Conservation (phyloP, 805 yeast species). For the Pichia insulana region DNA sequence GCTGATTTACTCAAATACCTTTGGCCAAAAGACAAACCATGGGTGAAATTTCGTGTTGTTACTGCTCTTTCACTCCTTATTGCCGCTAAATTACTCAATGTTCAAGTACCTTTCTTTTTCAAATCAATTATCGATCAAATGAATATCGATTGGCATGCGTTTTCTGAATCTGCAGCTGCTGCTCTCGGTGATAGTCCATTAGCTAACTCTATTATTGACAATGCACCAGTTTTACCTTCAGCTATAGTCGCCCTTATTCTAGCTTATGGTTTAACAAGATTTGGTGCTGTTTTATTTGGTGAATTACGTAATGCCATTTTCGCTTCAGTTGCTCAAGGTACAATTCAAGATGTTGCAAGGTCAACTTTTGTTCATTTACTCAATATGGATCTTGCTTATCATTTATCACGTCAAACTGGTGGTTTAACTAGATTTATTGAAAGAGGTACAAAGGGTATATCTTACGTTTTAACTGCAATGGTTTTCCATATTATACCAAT, state of each 20-base stretch:
- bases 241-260: slow-evolving; percentile 60
- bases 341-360: slow-evolving; percentile 81
- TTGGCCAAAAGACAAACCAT: slow-evolving; percentile 70
- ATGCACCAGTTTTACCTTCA: slow-evolving; percentile 35
- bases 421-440: slow-evolving; percentile 95
- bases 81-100: slow-evolving; percentile 77
- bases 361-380: slow-evolving; percentile 81
- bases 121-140: slow-evolving; percentile 81
- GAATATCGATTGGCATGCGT: slow-evolving; percentile 79
- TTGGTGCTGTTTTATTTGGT: slow-evolving; percentile 91
- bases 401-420: slow-evolving; percentile 87
- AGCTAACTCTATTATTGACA: slow-evolving; percentile 7
- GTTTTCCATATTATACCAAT: slow-evolving; percentile 96
- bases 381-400: slow-evolving; percentile 82
- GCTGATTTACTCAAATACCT: slow-evolving; percentile 57
- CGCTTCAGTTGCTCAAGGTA: slow-evolving; percentile 91
- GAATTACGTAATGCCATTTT: slow-evolving; percentile 92
- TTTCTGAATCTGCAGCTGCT: slow-evolving; percentile 37
- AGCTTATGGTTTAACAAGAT: slow-evolving; percentile 89
- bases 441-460: slow-evolving; percentile 95
- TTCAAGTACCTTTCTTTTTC: slow-evolving; percentile 93
- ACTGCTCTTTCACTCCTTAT: slow-evolving; percentile 67
- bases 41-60: slow-evolving; percentile 64
- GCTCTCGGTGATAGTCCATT: slow-evolving; percentile 8
- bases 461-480: slow-evolving; percentile 88